A percentile compares a stretch with the other conserved stretches of the same genome.
These are phyloP conservation scores for Hericium erinaceus DNA, from an alignment of 768 basidiomycete genomes.

Conservation along the genomic window DNA sequence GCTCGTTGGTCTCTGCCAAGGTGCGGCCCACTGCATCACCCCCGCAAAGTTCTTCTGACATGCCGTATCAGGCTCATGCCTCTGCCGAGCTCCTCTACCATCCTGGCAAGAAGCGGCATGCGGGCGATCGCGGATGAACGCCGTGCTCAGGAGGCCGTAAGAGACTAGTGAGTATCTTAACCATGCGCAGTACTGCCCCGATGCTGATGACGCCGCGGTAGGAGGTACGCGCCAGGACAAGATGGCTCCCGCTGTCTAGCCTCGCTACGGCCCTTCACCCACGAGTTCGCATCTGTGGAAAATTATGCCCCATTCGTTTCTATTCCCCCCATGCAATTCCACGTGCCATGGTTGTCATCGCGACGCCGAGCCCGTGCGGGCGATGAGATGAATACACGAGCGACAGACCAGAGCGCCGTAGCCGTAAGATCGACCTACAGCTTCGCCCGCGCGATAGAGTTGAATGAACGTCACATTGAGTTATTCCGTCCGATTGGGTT, in stretches of 20 bases:
- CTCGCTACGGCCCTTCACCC: no score
- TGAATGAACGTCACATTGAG: background rate
- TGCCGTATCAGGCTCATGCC: background rate
- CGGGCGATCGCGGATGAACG: slow-evolving; percentile 16
- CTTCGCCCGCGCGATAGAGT: background rate
- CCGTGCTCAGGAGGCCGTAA: slow-evolving; percentile 14
- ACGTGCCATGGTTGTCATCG: no score
- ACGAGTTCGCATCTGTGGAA: background rate
- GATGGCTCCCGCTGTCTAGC: no score
- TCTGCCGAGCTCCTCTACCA: slow-evolving; percentile 15
- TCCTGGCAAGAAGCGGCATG: slow-evolving; percentile 17
- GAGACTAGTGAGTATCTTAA: slow-evolving; percentile 1
- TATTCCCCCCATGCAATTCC: no score
- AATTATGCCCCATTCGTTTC: background rate
- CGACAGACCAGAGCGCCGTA: background rate
- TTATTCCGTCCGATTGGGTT: no score
- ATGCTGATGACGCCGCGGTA: no score
- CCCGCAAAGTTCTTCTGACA: background rate
- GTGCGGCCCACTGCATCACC: slow-evolving; percentile 9
- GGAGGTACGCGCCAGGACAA: no score
- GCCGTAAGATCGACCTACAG: background rate
- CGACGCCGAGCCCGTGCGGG: no score
- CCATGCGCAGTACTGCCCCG: background rate
- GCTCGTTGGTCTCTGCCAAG: slow-evolving; percentile 26
- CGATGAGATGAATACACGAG: no score